phyloP scores from a whole-genome alignment of 441 rosid genomes.

The Erodium moschatum region DNA sequence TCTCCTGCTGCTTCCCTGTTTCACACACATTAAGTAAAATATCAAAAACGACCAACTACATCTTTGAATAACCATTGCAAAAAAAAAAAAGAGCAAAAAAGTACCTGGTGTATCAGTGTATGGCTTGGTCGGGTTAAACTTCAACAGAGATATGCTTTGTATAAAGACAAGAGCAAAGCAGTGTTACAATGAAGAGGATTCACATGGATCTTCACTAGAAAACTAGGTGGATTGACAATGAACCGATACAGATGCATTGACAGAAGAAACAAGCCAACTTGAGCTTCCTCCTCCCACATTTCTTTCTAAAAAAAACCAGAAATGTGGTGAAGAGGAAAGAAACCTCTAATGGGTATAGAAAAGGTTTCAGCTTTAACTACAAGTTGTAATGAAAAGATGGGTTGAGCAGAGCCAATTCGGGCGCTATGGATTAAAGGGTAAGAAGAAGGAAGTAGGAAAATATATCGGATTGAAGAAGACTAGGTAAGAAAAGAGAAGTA shows the following conservation, averaged over 20 bases:
- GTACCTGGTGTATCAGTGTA: not conserved
- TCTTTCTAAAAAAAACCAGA: slow-evolving; percentile 44
- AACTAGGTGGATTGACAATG: slow-evolving; percentile 2
- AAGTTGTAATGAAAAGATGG: not conserved
- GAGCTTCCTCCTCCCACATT: slow-evolving; percentile 36
- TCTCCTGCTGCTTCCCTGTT: not conserved
- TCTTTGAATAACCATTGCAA: not conserved
- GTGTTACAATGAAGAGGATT: not conserved
- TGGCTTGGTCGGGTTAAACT: not conserved
- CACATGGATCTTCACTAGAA: slow-evolving; percentile 1
- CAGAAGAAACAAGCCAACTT: slow-evolving; percentile 25
- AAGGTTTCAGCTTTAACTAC: slow-evolving; percentile 25
- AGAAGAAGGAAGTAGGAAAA: not conserved
- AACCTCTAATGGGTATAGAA: slow-evolving; percentile 21
- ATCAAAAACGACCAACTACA: not conserved
- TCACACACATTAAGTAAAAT: not conserved
- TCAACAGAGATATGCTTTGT: no score
- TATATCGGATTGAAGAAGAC: not conserved
- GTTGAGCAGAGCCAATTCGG: not conserved
- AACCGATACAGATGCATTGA: slow-evolving; percentile 19
- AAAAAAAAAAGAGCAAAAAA: not conserved
- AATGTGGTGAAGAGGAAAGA: slow-evolving; percentile 31
- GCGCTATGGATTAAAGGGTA: not conserved
- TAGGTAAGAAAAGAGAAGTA: not conserved
- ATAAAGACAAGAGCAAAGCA: not conserved